Evolutionary conservation across 2,329 filamentous ascomycete species (phyloP), one percentile per base, ranked within the genome.

Genomic region (Penicillium italicum): DNA sequence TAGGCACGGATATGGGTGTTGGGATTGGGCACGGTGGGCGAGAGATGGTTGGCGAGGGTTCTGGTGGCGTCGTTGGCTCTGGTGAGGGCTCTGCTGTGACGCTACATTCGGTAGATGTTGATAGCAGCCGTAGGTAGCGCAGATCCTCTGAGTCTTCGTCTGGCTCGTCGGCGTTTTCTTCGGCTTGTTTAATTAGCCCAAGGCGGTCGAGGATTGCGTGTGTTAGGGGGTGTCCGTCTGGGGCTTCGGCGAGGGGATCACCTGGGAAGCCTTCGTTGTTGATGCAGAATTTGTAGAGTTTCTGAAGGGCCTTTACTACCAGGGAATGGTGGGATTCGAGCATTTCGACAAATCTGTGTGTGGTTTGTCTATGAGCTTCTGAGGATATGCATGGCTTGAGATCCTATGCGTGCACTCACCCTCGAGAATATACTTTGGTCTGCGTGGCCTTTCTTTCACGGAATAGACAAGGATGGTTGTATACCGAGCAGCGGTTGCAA

Each of bases 391-490:
- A 9, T 12, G 18, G 7, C 7, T 24, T 10, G 24, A 14, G 28
- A 11, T 26, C 20, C 6, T 26, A 7, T 18, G 11, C 3, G 8
- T 26, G 28, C 0, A 36, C 67, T 68, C 52, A 77, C 74, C 74
- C 74, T 66, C 72, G 67, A 45, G 74, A 77, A 55, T 77, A 77
- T 10, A 75, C 72, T 57, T 76, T 77, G 12, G 73, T 74, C 57
- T 76, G 74, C 0, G 73, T 76, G 16, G 74, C 72, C 57, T 76
- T 77, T 57, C 73, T 69, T 59, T 77, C 74, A 12, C 74, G 71
- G 57, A 77, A 77, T 14, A 77, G 68, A 59, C 74, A 77, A 37
- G 72, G 73, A 47, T 76, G 74, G 47, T 77, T 76, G 58, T 76
- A 74, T 41, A 72, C 66, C 14, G 73, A 73, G 58, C 74, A 77